phyloP scores from a whole-genome alignment of 768 basidiomycete genomes.

The Suillus discolor region DNA sequence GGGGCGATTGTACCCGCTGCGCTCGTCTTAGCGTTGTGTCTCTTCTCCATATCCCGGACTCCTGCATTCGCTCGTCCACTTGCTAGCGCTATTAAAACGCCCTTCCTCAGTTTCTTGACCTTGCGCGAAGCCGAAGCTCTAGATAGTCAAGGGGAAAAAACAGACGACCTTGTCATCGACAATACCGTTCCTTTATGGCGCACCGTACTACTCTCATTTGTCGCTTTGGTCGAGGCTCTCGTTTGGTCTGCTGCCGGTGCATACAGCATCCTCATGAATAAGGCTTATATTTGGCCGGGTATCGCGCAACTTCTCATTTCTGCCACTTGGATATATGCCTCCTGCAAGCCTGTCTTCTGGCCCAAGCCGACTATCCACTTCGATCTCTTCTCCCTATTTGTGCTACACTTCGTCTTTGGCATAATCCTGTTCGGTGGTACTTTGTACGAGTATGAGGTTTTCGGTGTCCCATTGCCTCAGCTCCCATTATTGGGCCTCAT shows the following conservation, averaged over 20 bases:
- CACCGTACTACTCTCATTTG: constrained; percentile 53
- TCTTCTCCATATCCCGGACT: constrained; percentile 38
- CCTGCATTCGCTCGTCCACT: constrained; percentile 21
- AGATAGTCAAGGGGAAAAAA: constrained; percentile 17
- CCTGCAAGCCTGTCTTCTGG: constrained; percentile 52
- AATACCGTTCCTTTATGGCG: constrained; percentile 56
- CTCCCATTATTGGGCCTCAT: constrained; percentile 26
- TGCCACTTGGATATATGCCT: constrained; percentile 67
- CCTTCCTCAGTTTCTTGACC: constrained; percentile 46
- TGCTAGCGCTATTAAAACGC: constrained; percentile 19
- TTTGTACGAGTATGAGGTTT: constrained; percentile 51
- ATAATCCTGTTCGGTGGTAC: constrained; percentile 54
- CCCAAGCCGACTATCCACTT: constrained; percentile 61
- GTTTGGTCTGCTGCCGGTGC: constrained; percentile 63
- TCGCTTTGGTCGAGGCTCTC: constrained; percentile 59
- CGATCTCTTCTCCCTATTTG: constrained; percentile 64
- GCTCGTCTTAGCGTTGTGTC: constrained; percentile 45
- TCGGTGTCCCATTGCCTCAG: constrained; percentile 44
- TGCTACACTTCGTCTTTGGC: constrained; percentile 46
- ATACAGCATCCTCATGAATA: constrained; percentile 47
- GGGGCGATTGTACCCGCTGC: constrained; percentile 49
- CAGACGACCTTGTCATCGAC: neutral
- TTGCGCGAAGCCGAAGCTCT: constrained; percentile 60
- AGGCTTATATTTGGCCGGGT: constrained; percentile 35
- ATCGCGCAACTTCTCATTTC: constrained; percentile 51